Percentiles rank a stretch among this genome's conserved stretches.
These are phyloP conservation scores for Cryphonectria naterciae DNA, from an alignment of 2,329 filamentous ascomycete genomes.

Conservation along the genomic window DNA sequence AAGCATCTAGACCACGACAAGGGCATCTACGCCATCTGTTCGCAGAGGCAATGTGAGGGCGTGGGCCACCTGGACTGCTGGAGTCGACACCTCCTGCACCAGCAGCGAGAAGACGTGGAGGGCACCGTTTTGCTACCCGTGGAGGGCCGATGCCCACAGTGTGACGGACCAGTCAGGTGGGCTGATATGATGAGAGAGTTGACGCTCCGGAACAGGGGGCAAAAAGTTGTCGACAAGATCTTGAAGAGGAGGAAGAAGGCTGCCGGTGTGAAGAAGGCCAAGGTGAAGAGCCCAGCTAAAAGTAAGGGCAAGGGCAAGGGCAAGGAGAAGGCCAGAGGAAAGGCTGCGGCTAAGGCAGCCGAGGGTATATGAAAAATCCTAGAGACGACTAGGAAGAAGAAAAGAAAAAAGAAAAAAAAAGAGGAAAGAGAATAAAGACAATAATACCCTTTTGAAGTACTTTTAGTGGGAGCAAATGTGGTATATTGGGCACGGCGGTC, in stretches of 20 bases:
- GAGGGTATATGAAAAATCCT: not conserved
- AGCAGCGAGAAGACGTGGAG: constrained; percentile 36
- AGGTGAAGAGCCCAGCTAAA: constrained; percentile 36
- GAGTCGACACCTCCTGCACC: constrained; percentile 54
- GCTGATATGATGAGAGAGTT: constrained; percentile 80
- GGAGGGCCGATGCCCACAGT: constrained; percentile 72
- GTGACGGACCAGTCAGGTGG: constrained; percentile 69
- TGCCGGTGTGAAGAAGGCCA: constrained; percentile 28
- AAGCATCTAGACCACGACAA: constrained; percentile 48
- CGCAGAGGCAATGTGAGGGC: constrained; percentile 56
- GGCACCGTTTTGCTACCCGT: constrained; percentile 64
- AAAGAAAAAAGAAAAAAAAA: not conserved
- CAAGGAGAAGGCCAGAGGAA: constrained; percentile 1
- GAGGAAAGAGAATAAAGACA: not conserved
- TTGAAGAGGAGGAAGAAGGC: constrained; percentile 54
- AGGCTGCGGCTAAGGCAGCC: not conserved
- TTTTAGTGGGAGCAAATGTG: too few relatives aligned
- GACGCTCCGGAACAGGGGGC: constrained; percentile 71
- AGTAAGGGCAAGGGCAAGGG: constrained; percentile 14
- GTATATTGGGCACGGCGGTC: too few relatives aligned
- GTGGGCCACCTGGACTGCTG: constrained; percentile 66
- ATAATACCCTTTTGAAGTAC: too few relatives aligned
- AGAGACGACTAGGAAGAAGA: not conserved
- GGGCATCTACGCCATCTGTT: constrained; percentile 62
- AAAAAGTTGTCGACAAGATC: constrained; percentile 71